Evolutionary conservation across 306 rosid species (phyloP).

Genomic region (Inga oerstediana): DNA sequence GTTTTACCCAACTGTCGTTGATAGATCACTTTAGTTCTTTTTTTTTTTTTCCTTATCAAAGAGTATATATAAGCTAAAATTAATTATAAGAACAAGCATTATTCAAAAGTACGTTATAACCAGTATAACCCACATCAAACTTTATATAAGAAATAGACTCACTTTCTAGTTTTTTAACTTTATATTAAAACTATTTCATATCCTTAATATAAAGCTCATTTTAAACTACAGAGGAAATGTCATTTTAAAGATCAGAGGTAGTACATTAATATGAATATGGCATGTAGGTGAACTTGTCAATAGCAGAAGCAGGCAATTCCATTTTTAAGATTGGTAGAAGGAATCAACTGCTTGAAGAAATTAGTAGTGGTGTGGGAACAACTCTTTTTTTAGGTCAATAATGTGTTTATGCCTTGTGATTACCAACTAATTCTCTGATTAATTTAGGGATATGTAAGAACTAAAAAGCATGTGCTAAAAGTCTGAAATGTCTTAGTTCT

Average conservation of each 20-base stretch:
- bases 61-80: too few relatives aligned
- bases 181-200: background rate
- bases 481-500: constrained; percentile 1
- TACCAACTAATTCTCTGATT: constrained; percentile 3
- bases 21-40: too few relatives aligned
- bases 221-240: too few relatives aligned
- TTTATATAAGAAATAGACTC: background rate
- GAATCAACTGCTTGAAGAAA: background rate
- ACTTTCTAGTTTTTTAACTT: background rate
- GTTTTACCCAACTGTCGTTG: too few relatives aligned
- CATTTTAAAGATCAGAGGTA: too few relatives aligned
- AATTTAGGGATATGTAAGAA: background rate
- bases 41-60: background rate
- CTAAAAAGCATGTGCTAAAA: constrained; percentile 32
- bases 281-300: background rate
- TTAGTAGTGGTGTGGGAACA: background rate
- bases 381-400: background rate
- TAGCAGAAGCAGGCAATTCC: constrained; percentile 25
- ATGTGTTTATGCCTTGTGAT: background rate
- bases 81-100: background rate
- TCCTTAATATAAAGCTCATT: too few relatives aligned
- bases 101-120: background rate
- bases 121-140: background rate
- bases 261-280: background rate
- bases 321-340: background rate